Conservation (phyloP, 169 alveolate species). For the Miamiensis avidus region DNA sequence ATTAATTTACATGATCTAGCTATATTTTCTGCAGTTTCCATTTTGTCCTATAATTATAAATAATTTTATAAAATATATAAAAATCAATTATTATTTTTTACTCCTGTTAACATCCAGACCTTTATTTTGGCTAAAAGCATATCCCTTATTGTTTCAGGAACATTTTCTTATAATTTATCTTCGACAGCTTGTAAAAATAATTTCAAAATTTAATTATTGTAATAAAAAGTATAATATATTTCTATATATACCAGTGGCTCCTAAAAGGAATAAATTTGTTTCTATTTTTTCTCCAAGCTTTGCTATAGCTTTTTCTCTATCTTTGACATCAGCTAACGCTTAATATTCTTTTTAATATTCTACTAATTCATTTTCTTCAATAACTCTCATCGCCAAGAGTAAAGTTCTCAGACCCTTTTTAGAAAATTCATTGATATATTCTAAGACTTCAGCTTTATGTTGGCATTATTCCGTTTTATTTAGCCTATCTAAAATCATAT, state of each 20-base stretch:
- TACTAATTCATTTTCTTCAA: conserved; percentile 87
- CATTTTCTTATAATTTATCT: conserved; percentile 81
- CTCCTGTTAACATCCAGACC: conserved; percentile 5
- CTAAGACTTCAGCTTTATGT: conserved; percentile 53
- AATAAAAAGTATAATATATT: background rate
- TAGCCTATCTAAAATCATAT: conserved; percentile 69
- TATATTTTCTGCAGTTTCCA: conserved; percentile 89
- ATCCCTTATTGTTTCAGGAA: conserved; percentile 77
- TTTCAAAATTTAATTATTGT: no score
- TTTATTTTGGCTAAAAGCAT: conserved; percentile 57
- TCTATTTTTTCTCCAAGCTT: conserved; percentile 65
- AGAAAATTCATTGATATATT: conserved; percentile 92
- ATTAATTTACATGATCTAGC: conserved; percentile 82
- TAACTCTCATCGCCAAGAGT: conserved; percentile 91
- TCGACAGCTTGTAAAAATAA: conserved; percentile 64
- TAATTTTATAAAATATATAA: no score
- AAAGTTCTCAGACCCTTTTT: conserved; percentile 95
- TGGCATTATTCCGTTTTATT: conserved; percentile 26
- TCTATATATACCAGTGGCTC: conserved; percentile 62
- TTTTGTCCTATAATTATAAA: conserved; percentile 59
- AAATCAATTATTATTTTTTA: no score
- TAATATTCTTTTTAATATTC: conserved; percentile 55
- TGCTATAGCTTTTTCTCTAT: conserved; percentile 53
- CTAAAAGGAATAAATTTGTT: conserved; percentile 62
- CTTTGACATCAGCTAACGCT: conserved; percentile 59